Evolutionary conservation across 2,329 filamentous ascomycete species (phyloP), one percentile per base, ranked within the genome.

Genomic region (Aureobasidium sp.): DNA sequence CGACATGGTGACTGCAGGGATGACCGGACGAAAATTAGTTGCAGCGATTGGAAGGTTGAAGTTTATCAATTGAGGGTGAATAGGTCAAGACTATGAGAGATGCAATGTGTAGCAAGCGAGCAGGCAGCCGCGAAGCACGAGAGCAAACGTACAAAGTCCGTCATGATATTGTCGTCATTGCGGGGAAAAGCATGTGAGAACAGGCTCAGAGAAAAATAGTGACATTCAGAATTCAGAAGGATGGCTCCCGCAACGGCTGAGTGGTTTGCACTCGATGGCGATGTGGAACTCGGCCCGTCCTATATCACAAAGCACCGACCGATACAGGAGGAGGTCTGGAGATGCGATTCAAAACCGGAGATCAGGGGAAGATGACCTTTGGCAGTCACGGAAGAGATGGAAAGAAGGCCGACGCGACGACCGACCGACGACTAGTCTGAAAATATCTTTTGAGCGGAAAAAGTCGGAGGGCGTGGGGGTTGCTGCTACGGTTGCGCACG

Each of bases 1-100:
- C 66, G 84, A 81, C 78, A 88, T 81, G 61, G 66, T 70, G 57
- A 34, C 44, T 62, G 59, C 42, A 55, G 60, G 34, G 29, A 62
- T 61, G 22, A 29, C 36, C 36, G 55, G 55, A 27, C 12, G 36
- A 36, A 4, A 36, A 14, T 27, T 15, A 25, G 25, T 22, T 37
- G 34, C 55, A 37, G n/a, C 8, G 25, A 15, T 14, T 25, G 29
- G 25, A 47, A 47, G 41, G 5, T 37, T 20, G 15, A 37, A 45
- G n/a, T 15, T 17, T 29, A n/a, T 57, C 9, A 29, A 29, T 47
- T 47, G 31, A 14, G 31, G 27, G 57, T 20, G 27, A 39, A 34
- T 22, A 42, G 12, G 22, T 34, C 11, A 34, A 42, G 36, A 52
- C 29, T 49, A 60, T 60, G 27, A 31, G 31, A 39, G 14, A 5